Evolutionary conservation across 2,329 filamentous ascomycete species (phyloP).

Genomic region (Beauveria brongniartii): DNA sequence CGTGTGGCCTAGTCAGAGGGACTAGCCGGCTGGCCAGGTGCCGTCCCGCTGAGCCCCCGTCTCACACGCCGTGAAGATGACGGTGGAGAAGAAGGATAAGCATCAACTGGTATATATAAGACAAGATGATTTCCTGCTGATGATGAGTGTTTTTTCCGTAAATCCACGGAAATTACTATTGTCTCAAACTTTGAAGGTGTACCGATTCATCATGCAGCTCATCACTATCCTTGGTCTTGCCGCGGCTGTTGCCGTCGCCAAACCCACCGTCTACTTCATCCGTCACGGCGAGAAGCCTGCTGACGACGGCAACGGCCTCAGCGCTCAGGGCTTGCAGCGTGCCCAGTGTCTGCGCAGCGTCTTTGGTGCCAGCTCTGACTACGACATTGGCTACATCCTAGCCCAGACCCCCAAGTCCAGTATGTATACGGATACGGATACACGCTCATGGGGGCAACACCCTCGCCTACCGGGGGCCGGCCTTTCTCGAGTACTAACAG

Average conservation of each 20-base stretch:
- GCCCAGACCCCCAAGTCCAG: conserved; percentile 43
- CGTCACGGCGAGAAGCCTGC: conserved; percentile 57
- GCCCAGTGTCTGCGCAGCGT: conserved; percentile 51
- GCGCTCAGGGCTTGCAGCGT: conserved; percentile 41
- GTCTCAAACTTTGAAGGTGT: too few species aligned
- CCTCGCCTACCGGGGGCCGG: too few species aligned
- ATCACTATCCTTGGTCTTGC: conserved; percentile 14
- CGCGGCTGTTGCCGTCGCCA: conserved; percentile 15
- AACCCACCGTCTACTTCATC: conserved; percentile 52
- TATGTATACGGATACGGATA: conserved; percentile 16
- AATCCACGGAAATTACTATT: too few species aligned
- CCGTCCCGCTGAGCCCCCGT: neutral
- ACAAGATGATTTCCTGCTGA: neutral
- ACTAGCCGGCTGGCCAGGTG: neutral
- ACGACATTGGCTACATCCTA: conserved; percentile 51
- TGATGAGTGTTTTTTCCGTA: neutral
- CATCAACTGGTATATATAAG: neutral
- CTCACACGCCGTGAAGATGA: neutral
- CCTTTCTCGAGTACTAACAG: neutral
- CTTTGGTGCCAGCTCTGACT: conserved; percentile 43
- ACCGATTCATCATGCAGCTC: conserved; percentile 17
- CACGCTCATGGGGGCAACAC: too few species aligned
- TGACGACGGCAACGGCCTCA: conserved; percentile 41
- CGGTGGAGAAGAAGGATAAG: neutral
- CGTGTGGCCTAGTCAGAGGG: conserved; percentile 1